These are phyloP conservation scores for Solanum ossicruentum DNA, from an alignment of 257 asterid genomes.

Conservation along the genomic window DNA sequence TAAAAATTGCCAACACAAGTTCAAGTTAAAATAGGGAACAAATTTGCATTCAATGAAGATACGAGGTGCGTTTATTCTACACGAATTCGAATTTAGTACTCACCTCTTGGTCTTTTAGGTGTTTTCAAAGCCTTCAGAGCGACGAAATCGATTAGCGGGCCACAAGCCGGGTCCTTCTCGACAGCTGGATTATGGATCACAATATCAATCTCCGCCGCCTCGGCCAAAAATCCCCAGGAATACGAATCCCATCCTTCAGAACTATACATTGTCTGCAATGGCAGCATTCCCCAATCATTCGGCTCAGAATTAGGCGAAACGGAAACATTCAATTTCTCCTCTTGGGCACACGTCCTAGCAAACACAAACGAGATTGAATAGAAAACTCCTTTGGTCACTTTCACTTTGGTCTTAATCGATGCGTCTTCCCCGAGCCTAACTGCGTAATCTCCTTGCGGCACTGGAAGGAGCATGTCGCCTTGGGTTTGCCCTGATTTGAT, in stretches of 20 bases:
- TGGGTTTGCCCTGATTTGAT: constrained; percentile 9
- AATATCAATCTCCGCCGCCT: not conserved
- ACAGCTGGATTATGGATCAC: constrained; percentile 6
- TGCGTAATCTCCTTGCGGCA: constrained; percentile 10
- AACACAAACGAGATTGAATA: not conserved
- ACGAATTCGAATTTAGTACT: not conserved
- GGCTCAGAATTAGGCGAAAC: not conserved
- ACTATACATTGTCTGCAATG: constrained; percentile 10
- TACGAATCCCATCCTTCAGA: constrained; percentile 9
- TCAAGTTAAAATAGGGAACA: no score
- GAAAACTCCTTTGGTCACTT: not conserved
- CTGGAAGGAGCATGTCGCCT: constrained; percentile 10
- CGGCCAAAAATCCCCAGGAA: constrained; percentile 1
- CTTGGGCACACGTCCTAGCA: constrained; percentile 12
- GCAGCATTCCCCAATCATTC: constrained; percentile 4
- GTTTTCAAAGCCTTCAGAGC: constrained; percentile 9
- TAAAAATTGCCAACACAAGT: no score
- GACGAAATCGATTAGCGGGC: constrained; percentile 8
- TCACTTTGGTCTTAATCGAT: not conserved
- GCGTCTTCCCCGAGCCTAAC: constrained; percentile 11
- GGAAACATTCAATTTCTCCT: constrained; percentile 6
- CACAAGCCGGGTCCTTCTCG: constrained; percentile 13
- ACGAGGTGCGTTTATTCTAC: no score
- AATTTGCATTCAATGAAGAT: no score
- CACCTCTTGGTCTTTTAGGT: not conserved